These are phyloP conservation scores for Microdochium bolleyi DNA, from an alignment of 2,329 filamentous ascomycete species.

Conservation along the genomic window DNA sequence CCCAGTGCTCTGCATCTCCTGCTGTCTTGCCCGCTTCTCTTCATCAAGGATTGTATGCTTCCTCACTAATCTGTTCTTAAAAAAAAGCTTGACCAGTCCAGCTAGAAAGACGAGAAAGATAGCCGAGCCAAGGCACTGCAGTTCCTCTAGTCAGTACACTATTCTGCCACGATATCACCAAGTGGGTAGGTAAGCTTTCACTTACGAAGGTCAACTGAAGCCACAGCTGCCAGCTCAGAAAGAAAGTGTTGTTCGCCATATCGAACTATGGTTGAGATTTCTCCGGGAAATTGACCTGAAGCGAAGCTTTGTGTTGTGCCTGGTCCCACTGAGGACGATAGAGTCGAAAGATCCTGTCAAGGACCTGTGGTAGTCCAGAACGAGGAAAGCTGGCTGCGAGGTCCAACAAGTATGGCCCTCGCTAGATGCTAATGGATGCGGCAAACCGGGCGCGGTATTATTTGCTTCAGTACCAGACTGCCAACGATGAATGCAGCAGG, in stretches of 20 bases:
- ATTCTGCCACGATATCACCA: not conserved
- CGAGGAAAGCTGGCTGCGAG: no score
- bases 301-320: not conserved
- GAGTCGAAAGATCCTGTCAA: not conserved
- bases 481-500: not conserved
- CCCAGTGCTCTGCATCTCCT: slow-evolving; percentile 47
- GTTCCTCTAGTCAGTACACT: slow-evolving; percentile 2
- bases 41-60: slow-evolving; percentile 59
- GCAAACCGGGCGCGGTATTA: no score
- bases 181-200: slow-evolving; percentile 8
- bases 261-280: not conserved
- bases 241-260: slow-evolving; percentile 44
- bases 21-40: slow-evolving; percentile 48
- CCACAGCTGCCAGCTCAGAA: slow-evolving; percentile 70
- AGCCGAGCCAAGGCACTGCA: slow-evolving; percentile 61
- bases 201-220: slow-evolving; percentile 85
- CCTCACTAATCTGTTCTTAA: slow-evolving; percentile 44
- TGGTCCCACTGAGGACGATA: not conserved
- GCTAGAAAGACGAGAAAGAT: slow-evolving; percentile 63
- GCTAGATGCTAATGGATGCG: no score
- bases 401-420: no score
- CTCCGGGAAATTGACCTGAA: not conserved
- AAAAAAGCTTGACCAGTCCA: slow-evolving; percentile 61
- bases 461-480: no score
- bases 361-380: no score